Evolutionary conservation across 805 yeast genomes (phyloP), one percentile per base, ranked within the genome.

Genomic region (Yarrowia sp.): DNA sequence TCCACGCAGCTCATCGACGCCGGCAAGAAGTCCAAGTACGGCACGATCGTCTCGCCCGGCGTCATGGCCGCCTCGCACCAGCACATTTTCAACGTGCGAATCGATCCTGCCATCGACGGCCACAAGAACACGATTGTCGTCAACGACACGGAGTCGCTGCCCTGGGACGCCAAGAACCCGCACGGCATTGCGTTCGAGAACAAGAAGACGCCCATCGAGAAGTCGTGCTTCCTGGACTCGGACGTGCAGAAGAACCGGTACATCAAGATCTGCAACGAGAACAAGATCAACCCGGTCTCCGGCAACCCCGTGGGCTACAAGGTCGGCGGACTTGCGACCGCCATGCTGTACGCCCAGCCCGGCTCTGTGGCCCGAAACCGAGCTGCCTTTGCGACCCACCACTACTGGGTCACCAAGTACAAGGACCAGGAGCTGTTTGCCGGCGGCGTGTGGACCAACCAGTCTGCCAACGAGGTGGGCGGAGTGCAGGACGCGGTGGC

Each of bases 371-470:
- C 87, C 70, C 78, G 78, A 66, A 83, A 78, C 74, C 83, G 96
- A 80, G 94, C 94, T 25, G 79, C 78, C 63, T 88, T 81, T 70
- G 90, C 92, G 41, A 86, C 92, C 21, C 80, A 88, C 72, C 93
- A 86, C 72, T 74, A 88, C 66, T 88, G 93, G 92, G 91, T 87
- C 66, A 86, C 93, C 66, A 87, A 87, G 73, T 85, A 87, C 76
- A 76, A 77, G 65, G 94, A 88, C 71, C 80, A 85, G 70, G 83
- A 87, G 74, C 73, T 86, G 68, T 88, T 78, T 67, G 90, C 92
- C 58, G 92, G 91, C 63, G 96, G 96, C 73, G 92, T 87, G 71
- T 87, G 88, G 78, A 88, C 96, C 65, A 88, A 88, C 74, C 96
- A 88, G 76, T 86, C 92, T n/a, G 80, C 80, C 63, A 69, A 47